Percentiles rank a stretch among this genome's conserved stretches.
These are phyloP conservation scores for Carex littledalei DNA, from an alignment of 176 grass and related monocot species.

Conservation along the genomic window DNA sequence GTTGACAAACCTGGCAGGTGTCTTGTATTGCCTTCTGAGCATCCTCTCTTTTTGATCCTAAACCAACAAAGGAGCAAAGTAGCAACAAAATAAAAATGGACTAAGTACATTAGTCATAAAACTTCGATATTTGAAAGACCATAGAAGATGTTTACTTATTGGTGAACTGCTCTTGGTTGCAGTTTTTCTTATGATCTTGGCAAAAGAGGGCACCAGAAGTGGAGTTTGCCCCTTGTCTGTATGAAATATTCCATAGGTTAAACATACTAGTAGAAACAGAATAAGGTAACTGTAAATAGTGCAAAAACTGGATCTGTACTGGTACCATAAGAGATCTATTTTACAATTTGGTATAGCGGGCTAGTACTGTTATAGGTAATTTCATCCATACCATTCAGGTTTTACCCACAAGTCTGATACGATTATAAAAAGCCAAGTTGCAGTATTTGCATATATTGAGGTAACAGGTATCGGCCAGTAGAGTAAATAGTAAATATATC, in stretches of 20 bases:
- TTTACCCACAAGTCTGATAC: background rate
- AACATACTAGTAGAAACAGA: background rate
- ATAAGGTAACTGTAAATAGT: background rate
- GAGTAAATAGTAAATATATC: background rate
- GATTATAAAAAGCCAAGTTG: slow-evolving; percentile 1
- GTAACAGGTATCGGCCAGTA: background rate
- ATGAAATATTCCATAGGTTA: background rate
- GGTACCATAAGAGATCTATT: background rate
- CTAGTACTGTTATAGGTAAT: background rate
- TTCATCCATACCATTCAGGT: background rate
- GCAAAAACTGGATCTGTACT: background rate
- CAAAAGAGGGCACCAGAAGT: slow-evolving; percentile 21
- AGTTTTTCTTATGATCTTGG: slow-evolving; percentile 18
- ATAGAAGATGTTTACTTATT: slow-evolving; percentile 15
- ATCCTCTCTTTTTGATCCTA: background rate
- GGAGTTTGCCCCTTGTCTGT: slow-evolving; percentile 9
- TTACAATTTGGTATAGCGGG: background rate
- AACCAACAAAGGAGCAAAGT: background rate
- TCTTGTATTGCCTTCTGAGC: background rate
- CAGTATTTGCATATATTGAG: background rate
- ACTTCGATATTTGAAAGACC: background rate
- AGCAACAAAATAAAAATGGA: background rate
- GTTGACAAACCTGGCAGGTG: slow-evolving; percentile 1
- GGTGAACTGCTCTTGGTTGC: background rate
- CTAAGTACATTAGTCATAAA: background rate